Conservation (phyloP, 129 eudicot genomes). For the Escallonia herrerae region DNA sequence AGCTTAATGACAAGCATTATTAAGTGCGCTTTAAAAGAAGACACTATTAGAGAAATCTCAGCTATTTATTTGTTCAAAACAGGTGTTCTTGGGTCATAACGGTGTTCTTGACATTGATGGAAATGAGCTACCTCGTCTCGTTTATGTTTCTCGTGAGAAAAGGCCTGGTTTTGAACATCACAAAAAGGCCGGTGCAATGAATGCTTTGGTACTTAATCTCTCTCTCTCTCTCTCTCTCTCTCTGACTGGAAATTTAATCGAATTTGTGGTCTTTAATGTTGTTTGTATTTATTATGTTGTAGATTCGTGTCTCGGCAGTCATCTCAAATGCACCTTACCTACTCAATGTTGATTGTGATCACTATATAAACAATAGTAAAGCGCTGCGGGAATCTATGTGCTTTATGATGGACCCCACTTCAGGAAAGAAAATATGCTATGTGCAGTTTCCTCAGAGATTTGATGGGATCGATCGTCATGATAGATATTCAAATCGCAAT, state of each 20-base stretch:
- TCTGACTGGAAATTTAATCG: not conserved
- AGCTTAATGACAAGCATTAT: not conserved
- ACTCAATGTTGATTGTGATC: constrained; percentile 94
- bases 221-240: not conserved
- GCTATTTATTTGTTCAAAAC: not conserved
- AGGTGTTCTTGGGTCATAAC: constrained; percentile 77
- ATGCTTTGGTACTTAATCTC: constrained; percentile 46
- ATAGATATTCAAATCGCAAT: constrained; percentile 83
- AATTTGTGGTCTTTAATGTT: constrained; percentile 6
- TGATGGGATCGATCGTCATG: constrained; percentile 91
- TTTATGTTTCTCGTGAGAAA: constrained; percentile 95
- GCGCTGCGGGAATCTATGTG: constrained; percentile 91
- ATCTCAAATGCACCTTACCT: constrained; percentile 89
- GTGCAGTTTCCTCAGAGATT: constrained; percentile 91
- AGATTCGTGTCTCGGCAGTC: constrained; percentile 86
- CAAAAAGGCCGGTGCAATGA: constrained; percentile 96
- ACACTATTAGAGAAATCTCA: no score
- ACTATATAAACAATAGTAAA: constrained; percentile 80
- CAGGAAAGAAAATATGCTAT: constrained; percentile 83
- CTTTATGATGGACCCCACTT: constrained; percentile 87
- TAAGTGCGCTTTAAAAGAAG: no score
- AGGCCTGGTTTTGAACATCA: constrained; percentile 93
- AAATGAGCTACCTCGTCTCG: constrained; percentile 75
- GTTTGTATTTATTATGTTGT: not conserved
- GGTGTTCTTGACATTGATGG: constrained; percentile 85